Base-by-base conservation (phyloP, 129 eudicot species). In the Artemisia tridentata region DNA sequence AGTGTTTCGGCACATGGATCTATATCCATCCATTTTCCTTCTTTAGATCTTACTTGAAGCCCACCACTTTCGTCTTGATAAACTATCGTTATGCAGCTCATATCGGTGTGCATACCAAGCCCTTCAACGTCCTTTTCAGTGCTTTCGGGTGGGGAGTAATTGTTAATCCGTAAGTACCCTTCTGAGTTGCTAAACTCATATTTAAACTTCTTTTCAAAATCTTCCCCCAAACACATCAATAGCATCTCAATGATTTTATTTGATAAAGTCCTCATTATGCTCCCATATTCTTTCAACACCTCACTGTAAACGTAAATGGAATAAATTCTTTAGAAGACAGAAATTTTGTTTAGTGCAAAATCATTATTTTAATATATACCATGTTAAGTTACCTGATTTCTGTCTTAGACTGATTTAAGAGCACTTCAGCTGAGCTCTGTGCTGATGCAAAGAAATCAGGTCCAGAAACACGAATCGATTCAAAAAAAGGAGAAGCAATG, bases 51-150 rank as follows among this genome's bases (percentile, higher is more conserved):
- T 58, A 92, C 96, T 77, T 92, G 98, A 61, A 92, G 98, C 68
- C 98, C 96, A 0, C 96, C 96, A 3, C 65, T 67, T 41, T 85
- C 88, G 23, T 92, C 98, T 60, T 87, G 96, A 72, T 86, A 86
- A 29, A 92, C 89, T 13, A 89, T 85, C 3, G 98, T 92, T 52
- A 89, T 46, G 50, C 98, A 92, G 76, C 98, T 86, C 98, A 92
- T 92, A 61, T 92, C 98, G 3, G 98, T 89, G 77, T 92, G 96
- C 96, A 84, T 86, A 21, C 98, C 96, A 0, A 92, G 98, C 50
- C 98, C 98, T 65, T 88, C 96, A 17, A 86, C 82, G 67, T 79
- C 88, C 72, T 92, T 62, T 15, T 75, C 85, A 43, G 63, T 25
- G 11, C 11, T 21, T n/a, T 79, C 77, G 13, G 95, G 95, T 51